Evolutionary conservation across 2,329 filamentous ascomycete genomes (phyloP).

Genomic region (Dryadomyces sulphureus): DNA sequence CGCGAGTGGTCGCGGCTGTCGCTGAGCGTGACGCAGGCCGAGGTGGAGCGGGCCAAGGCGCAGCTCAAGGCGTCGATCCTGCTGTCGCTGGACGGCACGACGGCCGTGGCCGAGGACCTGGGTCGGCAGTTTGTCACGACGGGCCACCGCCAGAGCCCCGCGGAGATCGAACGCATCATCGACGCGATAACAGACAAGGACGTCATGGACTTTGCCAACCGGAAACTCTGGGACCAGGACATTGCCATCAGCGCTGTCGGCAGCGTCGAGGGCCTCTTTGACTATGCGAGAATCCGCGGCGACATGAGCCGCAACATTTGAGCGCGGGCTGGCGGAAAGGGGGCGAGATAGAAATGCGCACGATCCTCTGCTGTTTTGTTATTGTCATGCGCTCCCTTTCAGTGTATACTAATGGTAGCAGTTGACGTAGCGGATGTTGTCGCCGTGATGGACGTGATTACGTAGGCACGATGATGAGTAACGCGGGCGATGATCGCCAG

Average conservation of each 20-base stretch:
- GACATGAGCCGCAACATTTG: slow-evolving; percentile 24
- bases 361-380: neutral
- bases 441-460: too few relatives aligned
- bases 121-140: slow-evolving; percentile 97
- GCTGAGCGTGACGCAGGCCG: slow-evolving; percentile 71
- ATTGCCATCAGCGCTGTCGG: slow-evolving; percentile 88
- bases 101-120: slow-evolving; percentile 94
- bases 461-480: too few relatives aligned
- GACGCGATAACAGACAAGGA: slow-evolving; percentile 86
- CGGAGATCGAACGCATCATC: slow-evolving; percentile 89
- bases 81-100: slow-evolving; percentile 92
- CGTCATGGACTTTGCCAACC: slow-evolving; percentile 90
- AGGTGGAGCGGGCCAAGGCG: slow-evolving; percentile 96
- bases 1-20: slow-evolving; percentile 96
- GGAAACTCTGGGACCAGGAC: slow-evolving; percentile 95
- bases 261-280: slow-evolving; percentile 70
- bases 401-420: slow-evolving; percentile 8
- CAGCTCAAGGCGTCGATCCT: slow-evolving; percentile 98
- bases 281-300: slow-evolving; percentile 40
- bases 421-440: neutral
- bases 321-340: neutral
- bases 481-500: too few relatives aligned
- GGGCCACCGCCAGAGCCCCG: slow-evolving; percentile 75
- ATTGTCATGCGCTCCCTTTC: neutral
- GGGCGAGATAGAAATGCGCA: neutral